Percentiles rank a stretch among this genome's conserved stretches.
Evolutionary conservation across 352 stramenopile genomes (phyloP).

Genomic region (Phytophthora sojae): DNA sequence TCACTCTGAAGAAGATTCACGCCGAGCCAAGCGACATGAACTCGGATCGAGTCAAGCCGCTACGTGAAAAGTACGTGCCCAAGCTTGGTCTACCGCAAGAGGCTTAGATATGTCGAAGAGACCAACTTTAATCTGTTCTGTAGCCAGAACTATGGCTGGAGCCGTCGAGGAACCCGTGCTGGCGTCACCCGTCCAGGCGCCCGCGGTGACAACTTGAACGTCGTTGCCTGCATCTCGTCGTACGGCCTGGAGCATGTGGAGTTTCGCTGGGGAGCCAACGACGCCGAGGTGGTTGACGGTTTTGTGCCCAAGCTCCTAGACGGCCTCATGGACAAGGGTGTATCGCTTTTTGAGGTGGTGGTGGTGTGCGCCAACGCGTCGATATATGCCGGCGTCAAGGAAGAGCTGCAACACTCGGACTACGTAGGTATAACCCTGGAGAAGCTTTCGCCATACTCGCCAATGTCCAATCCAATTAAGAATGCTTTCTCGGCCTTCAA

Average conservation of each 20-base stretch:
- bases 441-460: no score
- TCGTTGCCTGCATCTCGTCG: background rate
- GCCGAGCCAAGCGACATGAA: background rate
- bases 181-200: background rate
- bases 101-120: background rate
- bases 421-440: background rate
- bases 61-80: background rate
- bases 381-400: background rate
- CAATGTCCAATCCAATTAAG: background rate
- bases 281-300: background rate
- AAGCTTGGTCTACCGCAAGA: background rate
- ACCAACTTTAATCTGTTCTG: slow-evolving; percentile 7
- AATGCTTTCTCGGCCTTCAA: background rate
- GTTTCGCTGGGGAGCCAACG: background rate
- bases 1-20: background rate
- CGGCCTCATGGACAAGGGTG: background rate
- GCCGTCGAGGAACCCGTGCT: background rate
- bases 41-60: background rate
- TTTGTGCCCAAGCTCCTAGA: background rate
- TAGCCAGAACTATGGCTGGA: background rate
- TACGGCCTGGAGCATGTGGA: background rate
- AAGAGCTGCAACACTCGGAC: background rate
- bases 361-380: background rate
- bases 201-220: background rate
- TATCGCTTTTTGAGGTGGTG: background rate